Base-by-base conservation (phyloP, 2,329 filamentous ascomycete species). In the Fusarium stilboides region DNA sequence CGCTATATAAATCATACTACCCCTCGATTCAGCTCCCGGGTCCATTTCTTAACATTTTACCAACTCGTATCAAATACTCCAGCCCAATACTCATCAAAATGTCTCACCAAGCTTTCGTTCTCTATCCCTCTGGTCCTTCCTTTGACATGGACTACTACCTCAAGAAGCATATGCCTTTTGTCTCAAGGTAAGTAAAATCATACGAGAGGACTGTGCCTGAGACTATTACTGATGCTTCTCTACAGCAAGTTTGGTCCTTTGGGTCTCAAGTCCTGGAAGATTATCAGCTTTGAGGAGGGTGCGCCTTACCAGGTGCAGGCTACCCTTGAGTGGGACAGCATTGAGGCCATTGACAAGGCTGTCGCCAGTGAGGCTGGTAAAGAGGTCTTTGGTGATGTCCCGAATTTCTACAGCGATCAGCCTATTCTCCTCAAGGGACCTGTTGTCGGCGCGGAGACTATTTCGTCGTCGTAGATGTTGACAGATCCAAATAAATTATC, bases 101-200 rank as follows among this genome's bases (percentile, higher is more conserved):
- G 74, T 69, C 74, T 42, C 62, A 72, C 39, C 62, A 72, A 43
- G 61, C 74, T 5, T 62, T 72, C 13, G 73, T 76, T 14, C 44
- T 75, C 44, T 76, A 76, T 14, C 74, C 74, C 1, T 74, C 74
- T 28, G 74, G 74, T 50, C 62, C 63, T 15, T 51, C 69, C 17
- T 76, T 76, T 42, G 70, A 76, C 65, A 55, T 69, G 37, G 62
- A 74, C 19, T 76, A 76, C 43, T 76, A 76, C 46, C 28, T 75
- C 9, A 63, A 70, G 44, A 73, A 53, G 31, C 74, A 76, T 40
- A 75, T 76, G 74, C 71, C 74, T 51, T 68, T 76, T 13, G 71
- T 70, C 10, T 33, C 53, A 26, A 42, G 60, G 74, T 75, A 54
- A 54, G 72, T 71, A 19, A 28, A 4, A 20, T 22, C 22, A 54